Percentiles rank a stretch among this genome's conserved stretches.
Conservation (phyloP, 768 basidiomycete genomes). For the Amanita phalloides region DNA sequence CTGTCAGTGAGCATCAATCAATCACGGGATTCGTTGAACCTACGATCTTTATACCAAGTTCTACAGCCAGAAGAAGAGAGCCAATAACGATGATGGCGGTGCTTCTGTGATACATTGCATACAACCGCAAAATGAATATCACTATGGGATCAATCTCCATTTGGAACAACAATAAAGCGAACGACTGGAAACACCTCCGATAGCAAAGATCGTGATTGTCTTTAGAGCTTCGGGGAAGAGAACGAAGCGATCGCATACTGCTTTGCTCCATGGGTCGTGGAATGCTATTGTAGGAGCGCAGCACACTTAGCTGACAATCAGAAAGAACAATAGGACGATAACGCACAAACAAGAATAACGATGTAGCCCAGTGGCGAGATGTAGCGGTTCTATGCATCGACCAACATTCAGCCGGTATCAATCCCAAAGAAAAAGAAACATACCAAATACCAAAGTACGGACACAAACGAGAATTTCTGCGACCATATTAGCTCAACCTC, state of each 20-base stretch:
- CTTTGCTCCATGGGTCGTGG: constrained; percentile 21
- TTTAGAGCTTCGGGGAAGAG: constrained; percentile 25
- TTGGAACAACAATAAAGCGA: background rate
- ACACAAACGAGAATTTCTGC: constrained; percentile 17
- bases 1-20: background rate
- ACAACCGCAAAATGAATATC: constrained; percentile 19
- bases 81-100: constrained; percentile 11
- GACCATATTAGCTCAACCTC: constrained; percentile 26
- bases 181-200: constrained; percentile 15
- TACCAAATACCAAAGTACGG: constrained; percentile 21
- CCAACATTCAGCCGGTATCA: background rate
- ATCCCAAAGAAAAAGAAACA: background rate
- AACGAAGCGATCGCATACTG: constrained; percentile 22
- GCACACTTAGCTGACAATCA: background rate
- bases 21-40: background rate
- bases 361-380: constrained; percentile 24
- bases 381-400: constrained; percentile 23
- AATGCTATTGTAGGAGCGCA: constrained; percentile 14
- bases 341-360: constrained; percentile 23
- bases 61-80: constrained; percentile 12
- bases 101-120: constrained; percentile 20
- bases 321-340: background rate
- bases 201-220: constrained; percentile 18
- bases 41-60: constrained; percentile 24
- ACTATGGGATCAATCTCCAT: constrained; percentile 7